These are phyloP conservation scores for Aquilaria sinensis DNA, from an alignment of 345 rosid genomes.

Conservation along the genomic window DNA sequence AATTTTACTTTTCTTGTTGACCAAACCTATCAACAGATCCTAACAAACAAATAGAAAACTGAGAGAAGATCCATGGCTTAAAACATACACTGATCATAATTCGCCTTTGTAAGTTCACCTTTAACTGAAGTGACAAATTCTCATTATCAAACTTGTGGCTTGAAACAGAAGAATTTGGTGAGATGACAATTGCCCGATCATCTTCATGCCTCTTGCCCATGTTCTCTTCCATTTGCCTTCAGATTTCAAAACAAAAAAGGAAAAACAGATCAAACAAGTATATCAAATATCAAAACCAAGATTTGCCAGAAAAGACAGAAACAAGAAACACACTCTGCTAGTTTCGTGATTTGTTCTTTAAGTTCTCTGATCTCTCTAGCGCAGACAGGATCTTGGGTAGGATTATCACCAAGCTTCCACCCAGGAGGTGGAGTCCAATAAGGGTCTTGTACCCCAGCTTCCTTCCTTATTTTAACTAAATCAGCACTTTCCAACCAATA, in stretches of 20 bases:
- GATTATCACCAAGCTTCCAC: constrained; percentile 86
- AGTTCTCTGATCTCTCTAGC: constrained; percentile 57
- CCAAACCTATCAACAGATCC: constrained; percentile 51
- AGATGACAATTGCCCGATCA: constrained; percentile 24
- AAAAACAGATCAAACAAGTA: background rate
- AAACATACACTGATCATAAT: background rate
- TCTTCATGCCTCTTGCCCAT: constrained; percentile 41
- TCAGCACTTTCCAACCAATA: constrained; percentile 89
- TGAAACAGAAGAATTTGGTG: constrained; percentile 34
- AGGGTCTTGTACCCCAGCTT: constrained; percentile 86
- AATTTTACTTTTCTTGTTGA: constrained; percentile 46
- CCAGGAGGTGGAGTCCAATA: constrained; percentile 97
- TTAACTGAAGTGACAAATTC: constrained; percentile 29
- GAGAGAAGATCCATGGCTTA: background rate
- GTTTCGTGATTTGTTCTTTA: constrained; percentile 32
- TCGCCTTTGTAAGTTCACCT: constrained; percentile 32
- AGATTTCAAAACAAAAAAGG: background rate
- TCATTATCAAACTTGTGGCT: constrained; percentile 36
- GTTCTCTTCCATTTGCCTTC: constrained; percentile 29
- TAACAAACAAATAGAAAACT: constrained; percentile 18
- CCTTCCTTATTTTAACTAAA: constrained; percentile 56
- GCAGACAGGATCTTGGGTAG: constrained; percentile 75
- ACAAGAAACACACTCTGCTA: constrained; percentile 37
- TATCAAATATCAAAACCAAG: background rate
- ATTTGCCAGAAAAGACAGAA: constrained; percentile 7